Evolutionary conservation across 1,284 basidiomycete genomes (phyloP), one percentile per base, ranked within the genome.

Genomic region (Apiotrichum akiyoshidainum): DNA sequence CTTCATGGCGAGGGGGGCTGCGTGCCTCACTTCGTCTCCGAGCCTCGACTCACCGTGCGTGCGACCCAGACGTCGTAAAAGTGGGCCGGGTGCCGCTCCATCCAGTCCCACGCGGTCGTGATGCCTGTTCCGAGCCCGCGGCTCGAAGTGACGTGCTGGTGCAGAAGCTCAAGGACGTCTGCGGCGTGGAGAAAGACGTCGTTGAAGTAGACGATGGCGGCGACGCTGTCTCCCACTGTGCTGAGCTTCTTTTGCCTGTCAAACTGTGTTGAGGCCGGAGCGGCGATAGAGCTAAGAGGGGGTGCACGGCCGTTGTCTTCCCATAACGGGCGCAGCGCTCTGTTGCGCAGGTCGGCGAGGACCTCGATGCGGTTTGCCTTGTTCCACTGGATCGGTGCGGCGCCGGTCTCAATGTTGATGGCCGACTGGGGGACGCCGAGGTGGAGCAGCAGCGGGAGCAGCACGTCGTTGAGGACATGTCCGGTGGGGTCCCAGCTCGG

Each of bases 21-120:
- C 26, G 7, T 31, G 3, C 26, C 26, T 31, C 26, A 7, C 26
- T 31, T 31, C 26, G 26, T 31, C 26, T 31, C 37, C 37, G 37
- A 37, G 37, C 3, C 7, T 37, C 12, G 3, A 69, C 73, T 64
- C 49, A 77, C 75, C 1, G 76, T 77, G 19, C 74, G 51, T 12
- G 68, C 75, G 0, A 77, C 77, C 77, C 77, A 78, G 34, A 78
- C 66, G 63, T 78, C 77, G 58, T 78, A 77, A 55, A 72, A 78
- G 52, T 76, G 72, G 22, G 68, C 72, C 16, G 76, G 76, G 34
- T 71, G 59, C 42, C 71, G 66, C 58, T 68, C 65, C 63, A 67
- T 72, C 75, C 74, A 78, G 58, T 78, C 77, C 73, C 75, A 72
- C 6, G 69, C 77, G 0, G 75, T 70, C 11, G 72, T 78, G 14